Evolutionary conservation across 169 alveolate genomes (phyloP).

Genomic region (Eimeria sp.): DNA sequence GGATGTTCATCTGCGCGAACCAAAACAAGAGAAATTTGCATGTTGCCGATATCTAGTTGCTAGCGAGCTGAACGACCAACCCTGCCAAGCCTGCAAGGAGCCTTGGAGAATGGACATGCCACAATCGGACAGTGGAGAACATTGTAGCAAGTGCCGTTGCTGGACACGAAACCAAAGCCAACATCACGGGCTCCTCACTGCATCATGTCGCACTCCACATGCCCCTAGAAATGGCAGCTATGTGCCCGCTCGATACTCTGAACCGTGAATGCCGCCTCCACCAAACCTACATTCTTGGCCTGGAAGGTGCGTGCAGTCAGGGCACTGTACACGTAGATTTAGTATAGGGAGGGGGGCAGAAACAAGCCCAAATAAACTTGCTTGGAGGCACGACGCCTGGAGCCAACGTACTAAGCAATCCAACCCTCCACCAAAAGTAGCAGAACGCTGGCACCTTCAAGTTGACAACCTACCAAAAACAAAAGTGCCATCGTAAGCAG

Average conservation of each 20-base stretch:
- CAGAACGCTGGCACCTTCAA: too few relatives aligned
- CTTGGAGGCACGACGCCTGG: background rate
- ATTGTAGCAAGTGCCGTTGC: background rate
- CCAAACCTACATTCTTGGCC: conserved; percentile 13
- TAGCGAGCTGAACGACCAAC: background rate
- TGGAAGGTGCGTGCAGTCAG: background rate
- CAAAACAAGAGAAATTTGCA: background rate
- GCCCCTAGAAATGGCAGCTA: background rate
- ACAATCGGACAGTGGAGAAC: background rate
- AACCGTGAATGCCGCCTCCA: background rate
- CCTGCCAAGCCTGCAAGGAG: background rate
- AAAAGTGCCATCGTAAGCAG: background rate
- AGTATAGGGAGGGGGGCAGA: background rate
- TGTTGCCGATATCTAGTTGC: background rate
- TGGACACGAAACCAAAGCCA: background rate
- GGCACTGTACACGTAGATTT: background rate
- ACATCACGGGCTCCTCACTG: background rate
- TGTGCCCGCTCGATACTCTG: background rate
- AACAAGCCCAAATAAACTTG: background rate
- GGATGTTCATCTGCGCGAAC: background rate
- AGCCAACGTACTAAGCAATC: background rate
- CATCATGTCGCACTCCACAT: background rate
- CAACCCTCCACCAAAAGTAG: background rate
- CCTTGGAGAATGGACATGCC: background rate
- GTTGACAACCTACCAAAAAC: background rate